These are phyloP conservation scores for Calonectria pauciramosa DNA, from an alignment of 2,329 filamentous ascomycete species.

Conservation along the genomic window DNA sequence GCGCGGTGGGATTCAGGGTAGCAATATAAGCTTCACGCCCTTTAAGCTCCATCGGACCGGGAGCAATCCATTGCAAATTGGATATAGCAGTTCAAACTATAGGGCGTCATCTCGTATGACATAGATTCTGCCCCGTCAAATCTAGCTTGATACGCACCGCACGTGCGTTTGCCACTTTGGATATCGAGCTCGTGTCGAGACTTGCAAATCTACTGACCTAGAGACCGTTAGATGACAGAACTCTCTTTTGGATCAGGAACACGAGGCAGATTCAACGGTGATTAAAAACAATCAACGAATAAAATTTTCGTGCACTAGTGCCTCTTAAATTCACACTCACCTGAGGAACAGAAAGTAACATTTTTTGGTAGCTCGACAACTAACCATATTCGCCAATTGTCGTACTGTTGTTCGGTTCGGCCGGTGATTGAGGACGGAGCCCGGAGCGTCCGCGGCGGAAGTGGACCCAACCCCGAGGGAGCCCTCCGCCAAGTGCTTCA, in stretches of 20 bases:
- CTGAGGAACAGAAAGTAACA: background rate
- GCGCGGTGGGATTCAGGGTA: constrained; percentile 13
- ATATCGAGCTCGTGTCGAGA: background rate
- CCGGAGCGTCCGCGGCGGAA: background rate
- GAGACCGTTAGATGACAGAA: background rate
- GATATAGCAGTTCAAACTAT: background rate
- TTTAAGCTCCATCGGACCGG: background rate
- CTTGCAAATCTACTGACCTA: background rate
- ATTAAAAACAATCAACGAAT: no score
- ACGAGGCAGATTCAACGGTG: background rate
- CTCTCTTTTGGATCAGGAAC: background rate
- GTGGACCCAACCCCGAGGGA: background rate
- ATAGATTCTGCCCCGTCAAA: background rate
- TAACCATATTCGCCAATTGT: background rate
- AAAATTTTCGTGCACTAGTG: background rate
- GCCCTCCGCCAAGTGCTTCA: background rate
- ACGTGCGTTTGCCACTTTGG: background rate
- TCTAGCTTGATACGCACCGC: background rate
- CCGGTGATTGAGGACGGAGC: background rate
- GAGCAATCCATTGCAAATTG: background rate
- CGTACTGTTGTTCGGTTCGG: background rate
- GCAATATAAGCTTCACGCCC: background rate
- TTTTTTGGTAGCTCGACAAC: background rate
- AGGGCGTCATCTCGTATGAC: background rate
- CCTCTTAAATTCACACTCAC: background rate